Conservation (phyloP, 371 early-diverging fungal species). For the Dichotomocladium elegans region DNA sequence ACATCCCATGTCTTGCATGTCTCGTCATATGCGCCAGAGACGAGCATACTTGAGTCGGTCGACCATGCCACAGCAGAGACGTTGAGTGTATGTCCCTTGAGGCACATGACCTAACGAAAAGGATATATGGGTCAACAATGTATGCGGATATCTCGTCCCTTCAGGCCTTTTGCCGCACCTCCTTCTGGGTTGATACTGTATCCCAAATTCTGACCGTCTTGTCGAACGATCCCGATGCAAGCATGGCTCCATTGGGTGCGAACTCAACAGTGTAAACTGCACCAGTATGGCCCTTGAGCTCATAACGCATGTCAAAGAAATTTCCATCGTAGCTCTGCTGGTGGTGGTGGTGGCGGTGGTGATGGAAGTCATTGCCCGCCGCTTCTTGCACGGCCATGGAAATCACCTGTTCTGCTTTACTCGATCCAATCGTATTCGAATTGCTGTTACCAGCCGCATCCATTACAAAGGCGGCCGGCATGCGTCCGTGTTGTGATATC, state of each 20-base stretch:
- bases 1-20: slow-evolving; percentile 86
- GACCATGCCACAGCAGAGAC: slow-evolving; percentile 84
- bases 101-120: slow-evolving; percentile 39
- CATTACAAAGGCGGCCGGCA: slow-evolving; percentile 37
- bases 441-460: slow-evolving; percentile 24
- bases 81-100: slow-evolving; percentile 77
- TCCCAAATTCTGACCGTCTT: slow-evolving; percentile 91
- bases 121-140: too few relatives aligned
- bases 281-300: slow-evolving; percentile 76
- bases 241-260: slow-evolving; percentile 73
- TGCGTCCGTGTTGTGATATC: slow-evolving; percentile 41
- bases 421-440: slow-evolving; percentile 7
- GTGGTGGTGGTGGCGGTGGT: too few relatives aligned
- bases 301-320: slow-evolving; percentile 48
- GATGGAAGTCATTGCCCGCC: slow-evolving; percentile 24
- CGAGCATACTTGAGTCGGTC: slow-evolving; percentile 63
- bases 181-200: slow-evolving; percentile 63
- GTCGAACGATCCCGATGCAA: slow-evolving; percentile 90
- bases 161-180: too few relatives aligned
- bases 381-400: slow-evolving; percentile 47
- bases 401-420: slow-evolving; percentile 40
- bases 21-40: slow-evolving; percentile 81
- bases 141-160: too few relatives aligned
- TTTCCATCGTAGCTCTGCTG: slow-evolving; percentile 34
- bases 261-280: slow-evolving; percentile 84